phyloP scores from a whole-genome alignment of 2,329 filamentous ascomycete genomes.

The Xylariaceae sp. region DNA sequence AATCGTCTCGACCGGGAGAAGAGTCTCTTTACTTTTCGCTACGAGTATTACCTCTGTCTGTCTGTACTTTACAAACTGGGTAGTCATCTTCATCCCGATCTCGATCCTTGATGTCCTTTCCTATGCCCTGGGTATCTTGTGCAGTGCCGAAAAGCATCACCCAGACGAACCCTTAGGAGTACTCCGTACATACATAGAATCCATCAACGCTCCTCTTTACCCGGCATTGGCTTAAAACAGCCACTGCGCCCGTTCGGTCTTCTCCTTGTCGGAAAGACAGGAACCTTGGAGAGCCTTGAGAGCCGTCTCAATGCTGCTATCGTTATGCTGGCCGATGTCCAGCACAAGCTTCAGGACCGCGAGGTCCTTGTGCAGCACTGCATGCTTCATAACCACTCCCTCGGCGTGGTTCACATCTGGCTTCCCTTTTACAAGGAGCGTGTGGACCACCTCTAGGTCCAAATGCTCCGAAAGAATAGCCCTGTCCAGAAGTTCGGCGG shows the following conservation, averaged over 20 bases:
- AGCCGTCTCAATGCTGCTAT: constrained; percentile 39
- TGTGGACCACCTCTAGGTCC: constrained; percentile 45
- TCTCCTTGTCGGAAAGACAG: constrained; percentile 28
- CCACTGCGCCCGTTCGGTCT: constrained; percentile 31
- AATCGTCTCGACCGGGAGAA: too few relatives aligned
- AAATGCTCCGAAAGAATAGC: constrained; percentile 40
- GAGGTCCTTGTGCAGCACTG: constrained; percentile 41
- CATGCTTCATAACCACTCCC: constrained; percentile 39
- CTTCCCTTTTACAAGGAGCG: constrained; percentile 46
- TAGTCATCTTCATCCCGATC: too few relatives aligned
- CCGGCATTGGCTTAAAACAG: too few relatives aligned
- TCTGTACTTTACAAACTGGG: too few relatives aligned
- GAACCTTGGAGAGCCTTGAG: constrained; percentile 41
- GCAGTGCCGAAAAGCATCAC: too few relatives aligned
- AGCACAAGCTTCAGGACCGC: constrained; percentile 46
- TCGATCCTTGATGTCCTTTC: too few relatives aligned
- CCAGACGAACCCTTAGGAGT: too few relatives aligned
- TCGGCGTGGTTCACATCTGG: constrained; percentile 49
- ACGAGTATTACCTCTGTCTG: too few relatives aligned
- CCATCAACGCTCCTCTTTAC: too few relatives aligned
- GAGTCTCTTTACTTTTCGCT: too few relatives aligned
- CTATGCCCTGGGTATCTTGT: too few relatives aligned
- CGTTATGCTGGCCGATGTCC: constrained; percentile 40
- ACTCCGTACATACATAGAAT: too few relatives aligned
- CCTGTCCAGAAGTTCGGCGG: constrained; percentile 38